Conservation (phyloP, 208 protist species). For the Trypanosomatidae sp. region DNA sequence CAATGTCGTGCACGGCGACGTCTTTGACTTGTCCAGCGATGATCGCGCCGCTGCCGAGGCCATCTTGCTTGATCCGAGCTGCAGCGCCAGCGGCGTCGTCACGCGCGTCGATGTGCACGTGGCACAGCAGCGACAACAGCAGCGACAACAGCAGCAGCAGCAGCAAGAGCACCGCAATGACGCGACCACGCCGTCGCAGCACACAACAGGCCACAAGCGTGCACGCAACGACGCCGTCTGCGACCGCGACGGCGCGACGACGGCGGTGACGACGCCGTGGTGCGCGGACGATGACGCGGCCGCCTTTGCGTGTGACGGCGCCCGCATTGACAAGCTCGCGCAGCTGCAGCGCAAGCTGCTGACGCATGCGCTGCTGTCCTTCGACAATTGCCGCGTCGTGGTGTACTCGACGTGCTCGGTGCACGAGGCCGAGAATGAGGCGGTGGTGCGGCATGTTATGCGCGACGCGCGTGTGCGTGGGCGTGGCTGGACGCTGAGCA, state of each 20-base stretch:
- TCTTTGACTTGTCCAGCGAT: slow-evolving; percentile 63
- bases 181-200: background rate
- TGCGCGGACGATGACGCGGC: slow-evolving; percentile 22
- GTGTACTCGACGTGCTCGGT: slow-evolving; percentile 90
- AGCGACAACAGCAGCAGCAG: slow-evolving; percentile 1
- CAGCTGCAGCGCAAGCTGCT: slow-evolving; percentile 81
- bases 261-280: slow-evolving; percentile 8
- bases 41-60: slow-evolving; percentile 60
- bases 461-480: slow-evolving; percentile 49
- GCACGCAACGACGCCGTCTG: slow-evolving; percentile 6
- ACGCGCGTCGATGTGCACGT: slow-evolving; percentile 58
- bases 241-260: background rate
- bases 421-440: slow-evolving; percentile 85
- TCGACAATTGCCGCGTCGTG: slow-evolving; percentile 76
- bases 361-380: slow-evolving; percentile 73
- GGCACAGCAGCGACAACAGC: slow-evolving; percentile 1
- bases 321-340: slow-evolving; percentile 64
- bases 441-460: slow-evolving; percentile 75
- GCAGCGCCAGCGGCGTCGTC: slow-evolving; percentile 82
- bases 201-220: background rate
- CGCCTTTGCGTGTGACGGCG: slow-evolving; percentile 32
- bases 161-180: background rate
- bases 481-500: slow-evolving; percentile 61
- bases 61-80: slow-evolving; percentile 88
- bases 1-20: slow-evolving; percentile 78